Percentiles rank a stretch among this genome's conserved stretches.
Evolutionary conservation across 1,284 basidiomycete species (phyloP).

Genomic region (Kalmanozyma brasiliensis): DNA sequence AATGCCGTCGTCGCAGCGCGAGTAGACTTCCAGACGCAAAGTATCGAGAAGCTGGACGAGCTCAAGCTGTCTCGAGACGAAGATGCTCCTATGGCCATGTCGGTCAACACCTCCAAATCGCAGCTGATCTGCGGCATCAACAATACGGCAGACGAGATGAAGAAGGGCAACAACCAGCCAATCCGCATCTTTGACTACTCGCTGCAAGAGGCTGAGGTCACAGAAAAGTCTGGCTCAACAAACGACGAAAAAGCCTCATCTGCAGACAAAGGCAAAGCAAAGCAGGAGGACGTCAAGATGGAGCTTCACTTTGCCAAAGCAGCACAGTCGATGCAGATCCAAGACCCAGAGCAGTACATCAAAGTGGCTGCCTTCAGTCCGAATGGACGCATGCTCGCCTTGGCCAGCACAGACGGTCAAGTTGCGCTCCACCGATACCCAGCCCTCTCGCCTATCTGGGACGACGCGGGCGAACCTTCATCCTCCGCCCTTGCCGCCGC

Average conservation of each 20-base stretch:
- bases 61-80: constrained; percentile 58
- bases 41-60: constrained; percentile 42
- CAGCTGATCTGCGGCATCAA: constrained; percentile 63
- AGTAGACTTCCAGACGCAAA: constrained; percentile 24
- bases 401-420: constrained; percentile 58
- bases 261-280: constrained; percentile 31
- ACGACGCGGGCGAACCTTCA: constrained; percentile 25
- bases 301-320: constrained; percentile 31
- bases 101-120: constrained; percentile 38
- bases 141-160: constrained; percentile 37
- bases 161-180: constrained; percentile 46
- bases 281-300: constrained; percentile 15
- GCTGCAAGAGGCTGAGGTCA: constrained; percentile 1
- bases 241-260: constrained; percentile 4
- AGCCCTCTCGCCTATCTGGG: constrained; percentile 50
- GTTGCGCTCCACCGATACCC: constrained; percentile 61
- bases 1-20: constrained; percentile 58
- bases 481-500: constrained; percentile 30
- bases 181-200: constrained; percentile 56
- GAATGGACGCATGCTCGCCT: constrained; percentile 54
- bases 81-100: constrained; percentile 65
- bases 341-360: constrained; percentile 56
- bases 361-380: constrained; percentile 55
- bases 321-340: constrained; percentile 44
- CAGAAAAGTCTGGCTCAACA: neutral